Evolutionary conservation across 179 eudicot genomes (phyloP).

Genomic region (Beta macrorhiza): DNA sequence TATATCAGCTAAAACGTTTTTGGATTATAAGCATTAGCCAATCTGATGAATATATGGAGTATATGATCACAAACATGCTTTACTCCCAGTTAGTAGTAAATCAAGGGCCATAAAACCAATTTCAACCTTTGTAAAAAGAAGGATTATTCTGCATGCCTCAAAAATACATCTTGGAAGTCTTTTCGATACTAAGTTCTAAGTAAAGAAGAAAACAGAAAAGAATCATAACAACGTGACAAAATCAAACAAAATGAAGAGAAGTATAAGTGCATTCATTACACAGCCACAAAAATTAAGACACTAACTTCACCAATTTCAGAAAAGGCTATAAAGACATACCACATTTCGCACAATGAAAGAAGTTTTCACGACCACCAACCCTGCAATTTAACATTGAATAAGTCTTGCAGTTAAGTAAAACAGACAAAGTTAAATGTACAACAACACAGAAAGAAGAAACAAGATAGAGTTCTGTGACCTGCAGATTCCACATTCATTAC

Average conservation of each 20-base stretch:
- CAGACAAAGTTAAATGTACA: slow-evolving; percentile 3
- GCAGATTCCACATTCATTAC: slow-evolving; percentile 86
- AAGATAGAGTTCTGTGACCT: slow-evolving; percentile 45
- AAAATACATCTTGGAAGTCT: not conserved
- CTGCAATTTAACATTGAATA: slow-evolving; percentile 44
- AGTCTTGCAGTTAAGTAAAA: slow-evolving; percentile 12
- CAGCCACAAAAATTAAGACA: not conserved
- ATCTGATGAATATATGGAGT: not conserved
- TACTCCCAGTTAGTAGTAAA: not conserved
- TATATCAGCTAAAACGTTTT: not conserved
- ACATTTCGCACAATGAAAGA: slow-evolving; percentile 86
- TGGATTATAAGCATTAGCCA: not conserved
- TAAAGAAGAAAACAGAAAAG: not conserved
- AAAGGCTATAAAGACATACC: slow-evolving; percentile 51
- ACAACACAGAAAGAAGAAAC: slow-evolving; percentile 1
- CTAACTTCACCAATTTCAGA: not conserved
- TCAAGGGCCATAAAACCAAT: not conserved
- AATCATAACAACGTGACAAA: not conserved
- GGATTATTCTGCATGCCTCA: no score
- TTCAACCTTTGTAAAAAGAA: not conserved
- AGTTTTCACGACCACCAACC: slow-evolving; percentile 89
- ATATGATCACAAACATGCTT: not conserved
- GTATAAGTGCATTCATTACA: not conserved
- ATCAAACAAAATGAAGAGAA: not conserved
- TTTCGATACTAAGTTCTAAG: not conserved